phyloP scores from a whole-genome alignment of 768 basidiomycete genomes.

The Russula ochroleuca region DNA sequence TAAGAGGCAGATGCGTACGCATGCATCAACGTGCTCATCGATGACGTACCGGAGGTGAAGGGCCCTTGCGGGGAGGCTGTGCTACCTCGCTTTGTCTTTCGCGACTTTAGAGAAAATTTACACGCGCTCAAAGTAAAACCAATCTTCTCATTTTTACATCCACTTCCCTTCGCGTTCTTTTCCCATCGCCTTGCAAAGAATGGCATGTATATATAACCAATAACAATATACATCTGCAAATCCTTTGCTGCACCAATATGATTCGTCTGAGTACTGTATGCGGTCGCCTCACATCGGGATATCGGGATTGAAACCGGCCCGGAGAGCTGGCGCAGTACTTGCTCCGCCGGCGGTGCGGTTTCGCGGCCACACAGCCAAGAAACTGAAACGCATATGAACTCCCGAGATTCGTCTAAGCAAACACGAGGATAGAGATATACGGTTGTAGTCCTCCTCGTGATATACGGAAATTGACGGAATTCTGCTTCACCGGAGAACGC shows the following conservation, averaged over 20 bases:
- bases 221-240: neutral
- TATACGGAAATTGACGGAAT: no score
- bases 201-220: neutral
- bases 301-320: no score
- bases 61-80: conserved; percentile 35
- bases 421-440: no score
- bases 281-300: no score
- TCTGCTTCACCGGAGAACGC: no score
- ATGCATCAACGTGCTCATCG: conserved; percentile 65
- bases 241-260: neutral
- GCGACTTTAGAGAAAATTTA: conserved; percentile 85
- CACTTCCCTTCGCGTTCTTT: neutral
- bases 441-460: no score
- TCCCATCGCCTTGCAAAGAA: neutral
- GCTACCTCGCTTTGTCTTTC: conserved; percentile 67
- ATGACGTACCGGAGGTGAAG: conserved; percentile 58
- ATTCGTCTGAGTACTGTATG: neutral
- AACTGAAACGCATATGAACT: no score
- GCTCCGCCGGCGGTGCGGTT: no score
- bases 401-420: no score
- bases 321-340: no score
- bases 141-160: neutral
- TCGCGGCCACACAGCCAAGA: no score
- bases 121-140: conserved; percentile 46
- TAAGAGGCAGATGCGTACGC: conserved; percentile 79